Evolutionary conservation across 1,284 basidiomycete genomes (phyloP).

Genomic region (Schizopora paradoxa): DNA sequence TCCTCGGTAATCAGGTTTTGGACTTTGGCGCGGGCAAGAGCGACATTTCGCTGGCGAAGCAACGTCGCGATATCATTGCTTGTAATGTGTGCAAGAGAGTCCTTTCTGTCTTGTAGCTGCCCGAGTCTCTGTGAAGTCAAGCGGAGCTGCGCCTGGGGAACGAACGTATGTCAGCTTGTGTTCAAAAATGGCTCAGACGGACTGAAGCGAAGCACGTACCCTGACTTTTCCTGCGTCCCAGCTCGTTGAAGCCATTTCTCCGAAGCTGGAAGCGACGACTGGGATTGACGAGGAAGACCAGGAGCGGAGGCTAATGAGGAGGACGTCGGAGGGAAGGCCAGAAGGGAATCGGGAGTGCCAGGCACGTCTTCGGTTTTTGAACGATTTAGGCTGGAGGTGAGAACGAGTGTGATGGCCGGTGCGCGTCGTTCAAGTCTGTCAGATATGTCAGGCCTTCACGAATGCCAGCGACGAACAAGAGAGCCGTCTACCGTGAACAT

Average conservation of each 20-base stretch:
- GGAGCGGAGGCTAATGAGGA: neutral
- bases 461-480: too few species aligned
- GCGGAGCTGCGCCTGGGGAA: conserved; percentile 51
- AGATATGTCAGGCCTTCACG: too few species aligned
- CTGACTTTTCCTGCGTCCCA: conserved; percentile 24
- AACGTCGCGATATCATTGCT: conserved; percentile 62
- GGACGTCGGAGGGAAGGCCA: too few species aligned
- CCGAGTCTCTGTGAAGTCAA: conserved; percentile 59
- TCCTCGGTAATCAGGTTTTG: conserved; percentile 63
- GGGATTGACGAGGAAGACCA: neutral
- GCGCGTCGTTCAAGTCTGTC: too few species aligned
- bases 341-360: too few species aligned
- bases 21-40: conserved; percentile 61
- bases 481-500: too few species aligned
- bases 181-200: conserved; percentile 1
- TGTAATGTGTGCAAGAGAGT: conserved; percentile 54
- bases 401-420: too few species aligned
- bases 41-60: conserved; percentile 53
- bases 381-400: too few species aligned
- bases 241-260: too few species aligned
- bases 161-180: neutral
- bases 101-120: conserved; percentile 63
- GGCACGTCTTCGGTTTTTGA: too few species aligned
- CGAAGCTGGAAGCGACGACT: too few species aligned
- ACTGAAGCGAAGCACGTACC: conserved; percentile 16